phyloP scores from a whole-genome alignment of 2,329 filamentous ascomycete species.

The Colletotrichum lentis region DNA sequence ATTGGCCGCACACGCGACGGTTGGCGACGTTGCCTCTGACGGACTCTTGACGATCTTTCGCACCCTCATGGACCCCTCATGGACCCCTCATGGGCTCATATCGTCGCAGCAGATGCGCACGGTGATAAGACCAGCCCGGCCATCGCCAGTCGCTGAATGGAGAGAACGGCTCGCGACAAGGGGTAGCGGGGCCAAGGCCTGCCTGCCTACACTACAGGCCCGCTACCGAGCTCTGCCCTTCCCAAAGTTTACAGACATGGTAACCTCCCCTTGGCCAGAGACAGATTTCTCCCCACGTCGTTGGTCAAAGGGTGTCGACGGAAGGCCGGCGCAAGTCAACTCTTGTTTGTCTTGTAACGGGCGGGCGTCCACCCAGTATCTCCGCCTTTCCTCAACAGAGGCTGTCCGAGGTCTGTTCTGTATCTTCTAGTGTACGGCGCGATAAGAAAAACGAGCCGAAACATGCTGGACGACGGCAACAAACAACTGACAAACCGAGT shows the following conservation, averaged over 20 bases:
- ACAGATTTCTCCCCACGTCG: background rate
- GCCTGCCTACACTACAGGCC: slow-evolving; percentile 21
- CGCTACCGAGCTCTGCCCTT: slow-evolving; percentile 23
- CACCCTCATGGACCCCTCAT: background rate
- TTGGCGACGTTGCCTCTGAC: background rate
- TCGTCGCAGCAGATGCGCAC: background rate
- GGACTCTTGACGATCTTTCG: background rate
- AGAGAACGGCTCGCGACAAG: slow-evolving; percentile 21
- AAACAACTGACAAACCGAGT: background rate
- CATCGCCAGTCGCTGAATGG: slow-evolving; percentile 13
- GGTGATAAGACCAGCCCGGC: background rate
- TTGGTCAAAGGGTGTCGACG: too few species aligned
- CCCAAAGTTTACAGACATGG: background rate
- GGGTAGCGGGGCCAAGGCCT: slow-evolving; percentile 20
- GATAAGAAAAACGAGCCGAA: background rate
- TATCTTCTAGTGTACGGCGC: background rate
- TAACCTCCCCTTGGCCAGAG: background rate
- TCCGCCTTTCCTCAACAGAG: background rate
- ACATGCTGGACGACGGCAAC: slow-evolving; percentile 1
- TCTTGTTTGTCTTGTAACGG: background rate
- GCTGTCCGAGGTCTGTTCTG: too few species aligned
- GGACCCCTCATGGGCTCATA: slow-evolving; percentile 16
- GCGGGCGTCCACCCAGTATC: too few species aligned
- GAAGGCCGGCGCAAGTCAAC: too few species aligned
- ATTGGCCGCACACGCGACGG: slow-evolving; percentile 16